Evolutionary conservation across 2,329 filamentous ascomycete species (phyloP).

Genomic region (Cercospora zeina): DNA sequence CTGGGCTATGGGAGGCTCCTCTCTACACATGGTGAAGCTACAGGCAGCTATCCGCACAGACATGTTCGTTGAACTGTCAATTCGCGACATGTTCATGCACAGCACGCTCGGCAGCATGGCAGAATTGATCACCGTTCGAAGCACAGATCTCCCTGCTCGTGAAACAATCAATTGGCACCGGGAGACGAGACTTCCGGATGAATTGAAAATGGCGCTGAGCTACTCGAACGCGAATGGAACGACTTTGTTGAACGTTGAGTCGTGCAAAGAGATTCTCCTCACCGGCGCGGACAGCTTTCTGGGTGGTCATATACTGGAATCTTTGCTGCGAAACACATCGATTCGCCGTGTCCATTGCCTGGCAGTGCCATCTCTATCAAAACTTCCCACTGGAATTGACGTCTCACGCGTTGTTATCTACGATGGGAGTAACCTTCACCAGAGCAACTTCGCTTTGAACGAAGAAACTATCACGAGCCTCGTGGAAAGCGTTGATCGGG

Average conservation of each 20-base stretch:
- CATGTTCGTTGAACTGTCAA: conserved; percentile 39
- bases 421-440: conserved; percentile 20
- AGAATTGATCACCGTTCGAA: conserved; percentile 30
- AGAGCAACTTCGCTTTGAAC: conserved; percentile 44
- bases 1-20: conserved; percentile 48
- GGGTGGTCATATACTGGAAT: conserved; percentile 43
- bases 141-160: conserved; percentile 11
- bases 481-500: conserved; percentile 38
- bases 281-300: conserved; percentile 50
- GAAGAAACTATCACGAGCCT: conserved; percentile 38
- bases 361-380: conserved; percentile 42
- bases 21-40: conserved; percentile 46
- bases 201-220: conserved; percentile 13
- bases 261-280: conserved; percentile 34
- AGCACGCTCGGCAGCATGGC: conserved; percentile 48
- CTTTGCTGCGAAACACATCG: conserved; percentile 38
- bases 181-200: conserved; percentile 39
- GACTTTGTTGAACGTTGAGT: not conserved
- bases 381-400: conserved; percentile 34
- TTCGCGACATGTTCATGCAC: conserved; percentile 45
- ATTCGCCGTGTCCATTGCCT: conserved; percentile 49
- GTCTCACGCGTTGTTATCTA: conserved; percentile 40
- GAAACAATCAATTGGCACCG: conserved; percentile 45
- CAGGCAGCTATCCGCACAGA: conserved; percentile 39
- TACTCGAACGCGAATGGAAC: not conserved